These are phyloP conservation scores for Centrapalus pauciflorus DNA, from an alignment of 129 eudicot species.

Conservation along the genomic window DNA sequence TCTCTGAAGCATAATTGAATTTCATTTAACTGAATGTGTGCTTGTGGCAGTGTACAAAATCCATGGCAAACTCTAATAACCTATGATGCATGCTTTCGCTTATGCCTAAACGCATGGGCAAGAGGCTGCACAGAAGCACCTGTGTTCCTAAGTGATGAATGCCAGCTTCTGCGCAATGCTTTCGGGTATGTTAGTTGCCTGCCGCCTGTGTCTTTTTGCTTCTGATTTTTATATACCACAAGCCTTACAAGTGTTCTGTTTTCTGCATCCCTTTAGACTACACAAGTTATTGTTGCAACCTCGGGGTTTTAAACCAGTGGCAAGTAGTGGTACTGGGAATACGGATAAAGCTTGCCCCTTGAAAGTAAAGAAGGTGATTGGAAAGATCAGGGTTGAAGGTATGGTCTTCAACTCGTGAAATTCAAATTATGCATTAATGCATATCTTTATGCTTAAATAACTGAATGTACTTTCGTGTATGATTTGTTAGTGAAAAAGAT, in stretches of 20 bases:
- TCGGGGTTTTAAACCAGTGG: conserved; percentile 53
- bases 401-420: neutral
- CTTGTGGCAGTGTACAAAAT: conserved; percentile 66
- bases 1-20: neutral
- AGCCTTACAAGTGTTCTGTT: neutral
- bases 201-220: neutral
- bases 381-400: conserved; percentile 95
- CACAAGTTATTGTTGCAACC: conserved; percentile 80
- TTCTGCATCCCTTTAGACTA: conserved; percentile 35
- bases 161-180: conserved; percentile 70
- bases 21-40: neutral
- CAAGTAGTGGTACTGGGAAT: conserved; percentile 28
- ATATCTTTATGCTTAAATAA: neutral
- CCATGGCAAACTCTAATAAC: conserved; percentile 83
- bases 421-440: neutral
- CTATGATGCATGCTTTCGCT: conserved; percentile 88
- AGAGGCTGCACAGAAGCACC: conserved; percentile 93
- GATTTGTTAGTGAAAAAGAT: conserved; percentile 69
- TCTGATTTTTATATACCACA: neutral
- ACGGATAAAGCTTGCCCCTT: conserved; percentile 50
- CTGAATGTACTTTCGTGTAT: neutral
- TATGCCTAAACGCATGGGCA: conserved; percentile 85
- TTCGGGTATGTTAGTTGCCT: conserved; percentile 59
- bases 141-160: conserved; percentile 72
- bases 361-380: conserved; percentile 63